Conservation (phyloP, 2,329 filamentous ascomycete genomes). For the Sporothrix protearum region DNA sequence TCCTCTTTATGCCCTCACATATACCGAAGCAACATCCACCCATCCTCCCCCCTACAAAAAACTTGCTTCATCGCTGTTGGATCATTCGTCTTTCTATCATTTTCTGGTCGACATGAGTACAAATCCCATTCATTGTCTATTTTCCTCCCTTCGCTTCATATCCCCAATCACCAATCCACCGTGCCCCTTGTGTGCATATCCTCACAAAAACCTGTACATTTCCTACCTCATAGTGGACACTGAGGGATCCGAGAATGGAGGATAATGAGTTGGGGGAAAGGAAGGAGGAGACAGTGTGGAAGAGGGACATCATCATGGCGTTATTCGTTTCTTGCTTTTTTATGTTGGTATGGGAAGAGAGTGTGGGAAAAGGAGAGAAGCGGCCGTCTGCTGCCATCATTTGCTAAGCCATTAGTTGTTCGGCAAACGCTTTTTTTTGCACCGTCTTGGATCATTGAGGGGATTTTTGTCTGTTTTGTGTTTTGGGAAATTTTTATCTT, state of each 20-base stretch:
- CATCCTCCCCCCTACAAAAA: neutral
- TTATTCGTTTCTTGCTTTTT: slow-evolving; percentile 3
- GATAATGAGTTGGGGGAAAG: neutral
- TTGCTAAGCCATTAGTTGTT: neutral
- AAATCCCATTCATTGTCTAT: neutral
- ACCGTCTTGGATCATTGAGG: neutral
- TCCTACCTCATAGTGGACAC: neutral
- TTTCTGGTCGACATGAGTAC: neutral
- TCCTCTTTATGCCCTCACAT: slow-evolving; percentile 10
- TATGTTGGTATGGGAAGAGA: neutral
- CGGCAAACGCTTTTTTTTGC: neutral
- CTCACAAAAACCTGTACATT: too few species aligned
- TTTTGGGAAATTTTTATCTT: neutral
- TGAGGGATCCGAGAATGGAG: neutral
- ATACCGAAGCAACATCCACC: slow-evolving; percentile 6
- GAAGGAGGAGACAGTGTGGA: neutral
- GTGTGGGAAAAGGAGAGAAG: neutral
- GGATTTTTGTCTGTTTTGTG: neutral
- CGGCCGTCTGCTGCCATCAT: too few species aligned
- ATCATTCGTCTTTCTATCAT: neutral
- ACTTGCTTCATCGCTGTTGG: neutral
- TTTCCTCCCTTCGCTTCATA: neutral
- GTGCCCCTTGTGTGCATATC: too few species aligned
- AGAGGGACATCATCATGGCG: slow-evolving; percentile 14
- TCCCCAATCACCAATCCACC: too few species aligned